Evolutionary conservation across 2,329 filamentous ascomycete species (phyloP), one percentile per base, ranked within the genome.

Genomic region (Fusarium fujikuroi): DNA sequence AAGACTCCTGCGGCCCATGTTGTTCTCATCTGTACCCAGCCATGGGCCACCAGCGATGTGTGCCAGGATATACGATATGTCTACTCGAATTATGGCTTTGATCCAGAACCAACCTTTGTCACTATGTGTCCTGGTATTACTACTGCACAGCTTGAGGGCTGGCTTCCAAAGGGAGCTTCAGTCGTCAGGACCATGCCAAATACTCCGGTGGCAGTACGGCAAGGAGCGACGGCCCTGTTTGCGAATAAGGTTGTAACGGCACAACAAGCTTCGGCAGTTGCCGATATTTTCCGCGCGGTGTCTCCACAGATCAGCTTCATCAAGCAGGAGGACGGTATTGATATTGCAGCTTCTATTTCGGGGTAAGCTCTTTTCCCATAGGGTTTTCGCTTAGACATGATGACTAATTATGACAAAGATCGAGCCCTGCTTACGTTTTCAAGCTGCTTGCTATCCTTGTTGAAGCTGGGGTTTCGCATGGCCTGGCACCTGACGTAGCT

Each of bases 101-200:
- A 59, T 9, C 56, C 56, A n/a, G 37, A 59, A 18, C 56, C 56
- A 47, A 59, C 19, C 7, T 39, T 59, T 47, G 56, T 59, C n/a
- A 59, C 43, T 19, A 59, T 59, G 56, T 59, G 43, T n/a, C 43
- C 56, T 30, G 56, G 56, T 6, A 59, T 59, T 36, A 59, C 56
- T 4, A 23, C 18, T 12, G n/a, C 56, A 16, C 34, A 59, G 43
- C 43, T 59, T 15, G 56, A 59, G 37, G 39, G 43, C 19, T 59
- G 56, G 56, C 56, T 59, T 59, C 56, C 56, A 9, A 23, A n/a
- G 7, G 43, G 43, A 23, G 56, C 56, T 14, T 47, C 56, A 18
- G 9, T 59, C 9, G 34, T 59, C 12, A 59, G 56, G 34, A 59
- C 56, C 6, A 59, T 59, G 56, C 56, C 56, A 23, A 59, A 59